Percentiles rank a stretch among this genome's conserved stretches.
Conservation (phyloP, 2,329 filamentous ascomycete species). For the Colletotrichum euphorbiae region DNA sequence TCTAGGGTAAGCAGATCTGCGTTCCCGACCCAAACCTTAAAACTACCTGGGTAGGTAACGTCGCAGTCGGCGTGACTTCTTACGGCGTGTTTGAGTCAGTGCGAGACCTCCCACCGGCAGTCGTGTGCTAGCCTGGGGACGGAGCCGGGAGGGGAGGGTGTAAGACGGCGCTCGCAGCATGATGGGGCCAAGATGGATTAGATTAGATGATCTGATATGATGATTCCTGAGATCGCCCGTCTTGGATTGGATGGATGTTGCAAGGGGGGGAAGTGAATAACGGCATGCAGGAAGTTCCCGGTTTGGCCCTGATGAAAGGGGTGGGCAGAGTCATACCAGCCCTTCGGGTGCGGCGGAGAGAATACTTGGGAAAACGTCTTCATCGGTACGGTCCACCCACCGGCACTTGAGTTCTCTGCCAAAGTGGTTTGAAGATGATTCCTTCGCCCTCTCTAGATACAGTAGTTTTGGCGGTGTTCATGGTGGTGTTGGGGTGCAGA, state of each 20-base stretch:
- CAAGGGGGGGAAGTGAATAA: conserved; percentile 9
- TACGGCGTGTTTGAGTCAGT: not conserved
- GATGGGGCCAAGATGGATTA: conserved; percentile 7
- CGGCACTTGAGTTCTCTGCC: conserved; percentile 17
- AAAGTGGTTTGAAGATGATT: conserved; percentile 18
- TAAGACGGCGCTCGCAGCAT: not conserved
- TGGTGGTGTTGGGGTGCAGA: not conserved
- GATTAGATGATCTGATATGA: conserved; percentile 40
- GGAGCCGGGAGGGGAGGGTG: not conserved
- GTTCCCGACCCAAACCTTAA: not conserved
- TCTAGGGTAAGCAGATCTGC: conserved; percentile 13
- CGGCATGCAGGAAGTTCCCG: conserved; percentile 10
- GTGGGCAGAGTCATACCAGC: not conserved
- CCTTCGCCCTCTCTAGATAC: not conserved
- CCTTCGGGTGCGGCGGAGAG: not conserved
- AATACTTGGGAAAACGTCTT: not conserved
- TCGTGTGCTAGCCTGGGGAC: not conserved
- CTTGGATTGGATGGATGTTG: conserved; percentile 18
- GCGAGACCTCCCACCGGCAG: not conserved
- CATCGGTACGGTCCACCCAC: conserved; percentile 28
- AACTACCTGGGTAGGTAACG: not conserved
- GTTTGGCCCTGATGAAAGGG: conserved; percentile 1
- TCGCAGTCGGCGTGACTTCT: conserved; percentile 10
- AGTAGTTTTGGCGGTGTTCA: not conserved
- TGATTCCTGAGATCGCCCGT: conserved; percentile 13